These are phyloP conservation scores for Tylopilus sp. DNA, from an alignment of 768 basidiomycete species.

Conservation along the genomic window DNA sequence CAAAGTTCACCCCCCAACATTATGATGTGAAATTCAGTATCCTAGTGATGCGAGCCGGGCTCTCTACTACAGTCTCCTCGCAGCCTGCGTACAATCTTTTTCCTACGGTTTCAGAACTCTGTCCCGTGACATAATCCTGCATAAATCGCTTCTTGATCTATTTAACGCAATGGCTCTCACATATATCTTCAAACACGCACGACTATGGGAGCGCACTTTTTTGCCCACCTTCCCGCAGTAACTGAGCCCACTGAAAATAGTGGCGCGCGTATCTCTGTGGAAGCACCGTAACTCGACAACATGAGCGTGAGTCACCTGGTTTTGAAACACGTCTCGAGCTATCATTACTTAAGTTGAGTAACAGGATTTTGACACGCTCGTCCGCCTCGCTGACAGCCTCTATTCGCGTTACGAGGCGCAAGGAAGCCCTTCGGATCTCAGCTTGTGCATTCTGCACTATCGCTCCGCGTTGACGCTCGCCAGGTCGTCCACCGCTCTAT, in stretches of 20 bases:
- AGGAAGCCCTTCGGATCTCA: conserved; percentile 22
- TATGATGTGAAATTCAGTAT: not conserved
- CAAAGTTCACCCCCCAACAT: not conserved
- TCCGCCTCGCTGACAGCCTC: conserved; percentile 23
- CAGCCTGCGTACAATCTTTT: not conserved
- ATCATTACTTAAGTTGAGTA: not conserved
- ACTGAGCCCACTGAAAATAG: not conserved
- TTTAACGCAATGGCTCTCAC: conserved; percentile 10
- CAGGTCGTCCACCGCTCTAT: conserved; percentile 14
- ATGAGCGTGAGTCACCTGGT: conserved; percentile 18
- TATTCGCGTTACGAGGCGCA: conserved; percentile 22
- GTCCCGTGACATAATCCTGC: conserved; percentile 12
- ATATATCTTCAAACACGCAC: conserved; percentile 10
- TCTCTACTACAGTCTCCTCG: not conserved
- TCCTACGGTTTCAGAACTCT: conserved; percentile 3
- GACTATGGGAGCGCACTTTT: conserved; percentile 4
- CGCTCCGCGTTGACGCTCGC: conserved; percentile 25
- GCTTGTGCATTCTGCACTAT: conserved; percentile 24
- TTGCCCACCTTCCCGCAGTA: not conserved
- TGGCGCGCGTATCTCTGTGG: not conserved
- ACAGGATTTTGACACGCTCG: conserved; percentile 24
- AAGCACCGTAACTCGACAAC: not conserved
- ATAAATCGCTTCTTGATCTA: conserved; percentile 4
- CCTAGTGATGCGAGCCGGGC: conserved; percentile 2
- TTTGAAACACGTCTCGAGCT: not conserved